Percentiles rank a stretch among this genome's conserved stretches.
These are phyloP conservation scores for Metschnikowia rubicola DNA, from an alignment of 805 yeast genomes.

Conservation along the genomic window DNA sequence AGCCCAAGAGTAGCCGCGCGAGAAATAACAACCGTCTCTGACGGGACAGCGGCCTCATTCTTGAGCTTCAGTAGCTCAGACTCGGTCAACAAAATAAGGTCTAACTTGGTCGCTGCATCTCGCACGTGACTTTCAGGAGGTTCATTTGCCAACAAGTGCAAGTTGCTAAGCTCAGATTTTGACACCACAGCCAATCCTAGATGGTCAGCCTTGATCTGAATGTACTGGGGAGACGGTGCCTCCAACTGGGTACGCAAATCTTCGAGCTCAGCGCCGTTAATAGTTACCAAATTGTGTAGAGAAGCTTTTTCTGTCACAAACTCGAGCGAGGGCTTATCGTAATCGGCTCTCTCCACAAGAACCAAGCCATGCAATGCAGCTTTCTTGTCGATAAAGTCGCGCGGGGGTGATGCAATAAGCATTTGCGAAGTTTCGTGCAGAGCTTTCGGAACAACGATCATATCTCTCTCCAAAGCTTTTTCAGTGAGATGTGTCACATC, in stretches of 20 bases:
- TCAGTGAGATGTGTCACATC: constrained; percentile 2
- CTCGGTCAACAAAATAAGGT: neutral
- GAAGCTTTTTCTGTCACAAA: constrained; percentile 7
- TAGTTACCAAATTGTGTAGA: constrained; percentile 2
- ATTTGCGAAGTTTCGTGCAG: neutral
- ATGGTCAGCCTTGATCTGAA: constrained; percentile 10
- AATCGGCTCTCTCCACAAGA: neutral
- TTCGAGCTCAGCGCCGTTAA: constrained; percentile 1
- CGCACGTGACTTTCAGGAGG: constrained; percentile 5
- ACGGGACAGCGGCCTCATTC: constrained; percentile 5
- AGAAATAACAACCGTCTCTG: constrained; percentile 3
- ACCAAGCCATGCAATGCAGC: constrained; percentile 1
- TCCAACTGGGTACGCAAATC: neutral
- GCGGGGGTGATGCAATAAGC: neutral
- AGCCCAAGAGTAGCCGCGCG: constrained; percentile 16
- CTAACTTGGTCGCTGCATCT: constrained; percentile 1
- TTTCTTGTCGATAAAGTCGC: constrained; percentile 3
- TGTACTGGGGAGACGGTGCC: constrained; percentile 4
- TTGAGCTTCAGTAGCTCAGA: constrained; percentile 2
- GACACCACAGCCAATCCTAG: constrained; percentile 15
- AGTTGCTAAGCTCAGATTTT: constrained; percentile 8
- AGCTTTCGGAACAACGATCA: constrained; percentile 6
- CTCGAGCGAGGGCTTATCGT: constrained; percentile 7
- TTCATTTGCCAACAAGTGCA: constrained; percentile 1
- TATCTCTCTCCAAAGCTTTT: constrained; percentile 2